Conservation (phyloP, 139 green algal genomes). For the Chlorella sp. region DNA sequence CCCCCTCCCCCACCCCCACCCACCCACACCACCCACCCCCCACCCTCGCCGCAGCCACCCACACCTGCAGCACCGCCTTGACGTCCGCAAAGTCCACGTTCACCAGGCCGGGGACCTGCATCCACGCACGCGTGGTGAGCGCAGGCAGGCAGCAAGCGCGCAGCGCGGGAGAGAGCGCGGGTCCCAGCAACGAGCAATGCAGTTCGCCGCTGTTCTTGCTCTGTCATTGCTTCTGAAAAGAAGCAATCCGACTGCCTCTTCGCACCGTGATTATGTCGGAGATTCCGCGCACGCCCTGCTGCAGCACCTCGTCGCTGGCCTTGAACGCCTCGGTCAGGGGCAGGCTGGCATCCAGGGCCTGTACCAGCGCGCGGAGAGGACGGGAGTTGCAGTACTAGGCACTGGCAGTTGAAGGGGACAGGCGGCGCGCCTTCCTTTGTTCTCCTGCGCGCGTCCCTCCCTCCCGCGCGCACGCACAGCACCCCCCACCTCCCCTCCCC, state of each 20-base stretch:
- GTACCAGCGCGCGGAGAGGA: background rate
- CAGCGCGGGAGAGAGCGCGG: background rate
- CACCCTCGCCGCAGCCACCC: too few species aligned
- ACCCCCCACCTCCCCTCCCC: background rate
- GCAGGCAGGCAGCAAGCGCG: background rate
- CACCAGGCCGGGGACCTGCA: conserved; percentile 85
- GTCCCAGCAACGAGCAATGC: background rate
- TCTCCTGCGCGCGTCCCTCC: too few species aligned
- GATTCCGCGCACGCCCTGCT: conserved; percentile 90
- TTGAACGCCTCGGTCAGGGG: conserved; percentile 90
- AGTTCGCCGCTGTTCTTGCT: too few species aligned
- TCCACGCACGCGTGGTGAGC: background rate
- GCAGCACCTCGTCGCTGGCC: conserved; percentile 90
- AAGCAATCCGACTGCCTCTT: background rate
- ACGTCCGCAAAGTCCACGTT: conserved; percentile 99
- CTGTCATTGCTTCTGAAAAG: background rate
- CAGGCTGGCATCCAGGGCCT: too few species aligned
- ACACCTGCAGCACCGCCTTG: conserved; percentile 87
- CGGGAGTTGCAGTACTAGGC: too few species aligned
- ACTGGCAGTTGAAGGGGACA: background rate
- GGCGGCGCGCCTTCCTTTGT: too few species aligned
- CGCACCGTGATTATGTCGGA: conserved; percentile 94
- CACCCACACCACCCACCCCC: too few species aligned
- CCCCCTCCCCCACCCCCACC: too few species aligned
- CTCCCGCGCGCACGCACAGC: background rate